Evolutionary conservation across 208 protist genomes (phyloP), one percentile per base, ranked within the genome.

Genomic region (Zelonia costaricensis): DNA sequence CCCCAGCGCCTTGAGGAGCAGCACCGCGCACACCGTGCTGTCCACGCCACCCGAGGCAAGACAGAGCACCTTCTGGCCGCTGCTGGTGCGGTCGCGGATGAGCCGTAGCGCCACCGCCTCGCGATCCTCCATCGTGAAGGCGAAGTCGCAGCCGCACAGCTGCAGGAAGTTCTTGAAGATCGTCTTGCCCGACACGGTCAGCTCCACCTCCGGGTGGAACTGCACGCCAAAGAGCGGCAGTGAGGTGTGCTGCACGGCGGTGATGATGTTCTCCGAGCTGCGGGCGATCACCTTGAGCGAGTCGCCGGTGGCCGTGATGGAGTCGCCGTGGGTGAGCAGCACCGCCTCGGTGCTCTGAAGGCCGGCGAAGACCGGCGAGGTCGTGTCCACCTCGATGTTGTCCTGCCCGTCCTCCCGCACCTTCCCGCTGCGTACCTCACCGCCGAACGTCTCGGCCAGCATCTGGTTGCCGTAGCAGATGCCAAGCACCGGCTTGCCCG

Each of bases 401-500:
- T 97, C 90, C 61, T 98, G 93, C n/a, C 97, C 98, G 62, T 99
- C 97, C 64, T 99, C 97, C 40, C 97, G 83, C 30, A 96, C 70
- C 7, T 48, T 67, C 10, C 92, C 95, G 22, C 70, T 70, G 60
- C 84, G 82, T 28, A 99, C 93, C n/a, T 59, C 76, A 22, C 97
- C 98, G 25, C 95, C 95, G 62, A 86, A 95, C 28, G 63, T 35
- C 28, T 72, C 69, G 46, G 85, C 82, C 38, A 99, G 71, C 23
- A 99, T 79, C 78, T 99, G 97, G 86, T 98, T 96, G n/a, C 98
- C 98, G 66, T 99, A 99, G 82, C 98, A 99, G 55, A 99, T 98
- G 59, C 98, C 98, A 1, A 99, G 68, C 5, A 99, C 69, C 1
- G 98, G 97, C 52, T 95, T 85, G 38, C 79, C 78, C 10, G 88